Evolutionary conservation across 192 early-diverging fungal species (phyloP).

Genomic region (Coemansia sp.): DNA sequence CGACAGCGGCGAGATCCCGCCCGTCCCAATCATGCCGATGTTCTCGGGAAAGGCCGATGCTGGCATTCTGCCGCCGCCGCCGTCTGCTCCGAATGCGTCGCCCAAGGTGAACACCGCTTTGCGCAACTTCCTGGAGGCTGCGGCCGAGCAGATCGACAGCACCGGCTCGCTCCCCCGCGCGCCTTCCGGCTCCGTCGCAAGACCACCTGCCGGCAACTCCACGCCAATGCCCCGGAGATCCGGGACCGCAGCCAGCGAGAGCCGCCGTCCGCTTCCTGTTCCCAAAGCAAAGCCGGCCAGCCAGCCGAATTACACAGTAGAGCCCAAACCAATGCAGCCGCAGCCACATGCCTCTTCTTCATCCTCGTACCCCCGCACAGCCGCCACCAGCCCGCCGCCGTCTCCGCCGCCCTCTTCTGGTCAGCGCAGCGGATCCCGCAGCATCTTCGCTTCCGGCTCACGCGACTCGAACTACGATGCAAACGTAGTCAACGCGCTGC

Average conservation of each 20-base stretch:
- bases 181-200: conserved; percentile 15
- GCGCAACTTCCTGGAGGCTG: conserved; percentile 53
- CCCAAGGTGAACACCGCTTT: conserved; percentile 42
- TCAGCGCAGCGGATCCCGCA: conserved; percentile 29
- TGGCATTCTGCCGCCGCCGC: conserved; percentile 5
- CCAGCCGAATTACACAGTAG: conserved; percentile 1
- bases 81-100: conserved; percentile 2
- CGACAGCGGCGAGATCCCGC: neutral
- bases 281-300: conserved; percentile 14
- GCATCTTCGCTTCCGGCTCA: conserved; percentile 45
- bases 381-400: conserved; percentile 17
- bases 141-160: conserved; percentile 55
- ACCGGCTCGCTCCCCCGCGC: conserved; percentile 28
- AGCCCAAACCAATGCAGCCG: conserved; percentile 6
- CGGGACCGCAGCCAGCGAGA: neutral
- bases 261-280: conserved; percentile 25
- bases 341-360: conserved; percentile 3
- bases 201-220: neutral
- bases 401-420: neutral
- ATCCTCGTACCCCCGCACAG: no score
- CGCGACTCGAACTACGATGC: conserved; percentile 48
- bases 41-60: conserved; percentile 12
- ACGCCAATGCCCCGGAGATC: neutral
- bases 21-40: conserved; percentile 28
- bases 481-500: conserved; percentile 50